phyloP scores from a whole-genome alignment of 2,329 filamentous ascomycete species.

The Ophiocordyceps australis region DNA sequence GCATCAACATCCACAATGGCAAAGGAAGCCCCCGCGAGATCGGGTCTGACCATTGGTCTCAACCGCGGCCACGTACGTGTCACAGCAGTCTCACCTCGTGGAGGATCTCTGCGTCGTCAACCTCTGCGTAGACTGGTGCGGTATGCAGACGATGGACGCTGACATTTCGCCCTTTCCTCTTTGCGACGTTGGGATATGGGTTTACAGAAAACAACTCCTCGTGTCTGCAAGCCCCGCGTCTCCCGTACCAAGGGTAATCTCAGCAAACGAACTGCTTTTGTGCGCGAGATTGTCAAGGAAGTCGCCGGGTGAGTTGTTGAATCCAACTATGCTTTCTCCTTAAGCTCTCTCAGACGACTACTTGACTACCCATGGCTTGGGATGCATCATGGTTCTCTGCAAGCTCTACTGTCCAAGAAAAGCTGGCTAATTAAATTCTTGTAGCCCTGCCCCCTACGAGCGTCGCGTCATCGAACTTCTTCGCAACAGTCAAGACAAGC shows the following conservation, averaged over 20 bases:
- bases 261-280: constrained; percentile 93
- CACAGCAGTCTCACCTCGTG: constrained; percentile 49
- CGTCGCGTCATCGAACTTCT: constrained; percentile 97
- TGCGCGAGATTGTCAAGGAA: constrained; percentile 95
- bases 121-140: constrained; percentile 9
- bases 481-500: constrained; percentile 99
- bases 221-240: constrained; percentile 61
- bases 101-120: constrained; percentile 43
- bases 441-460: constrained; percentile 84
- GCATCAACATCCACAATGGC: constrained; percentile 31
- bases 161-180: constrained; percentile 21
- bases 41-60: constrained; percentile 41
- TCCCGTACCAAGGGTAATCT: constrained; percentile 86
- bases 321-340: background rate
- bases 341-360: background rate
- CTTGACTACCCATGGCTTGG: background rate
- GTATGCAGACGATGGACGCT: constrained; percentile 48
- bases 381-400: background rate
- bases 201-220: constrained; percentile 63
- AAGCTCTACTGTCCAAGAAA: background rate
- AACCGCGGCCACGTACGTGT: constrained; percentile 47
- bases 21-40: constrained; percentile 37
- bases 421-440: constrained; percentile 10
- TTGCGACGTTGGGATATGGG: constrained; percentile 5
- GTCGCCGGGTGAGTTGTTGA: constrained; percentile 68